Conservation (phyloP, 805 yeast species). For the Pichia cephalocereana region DNA sequence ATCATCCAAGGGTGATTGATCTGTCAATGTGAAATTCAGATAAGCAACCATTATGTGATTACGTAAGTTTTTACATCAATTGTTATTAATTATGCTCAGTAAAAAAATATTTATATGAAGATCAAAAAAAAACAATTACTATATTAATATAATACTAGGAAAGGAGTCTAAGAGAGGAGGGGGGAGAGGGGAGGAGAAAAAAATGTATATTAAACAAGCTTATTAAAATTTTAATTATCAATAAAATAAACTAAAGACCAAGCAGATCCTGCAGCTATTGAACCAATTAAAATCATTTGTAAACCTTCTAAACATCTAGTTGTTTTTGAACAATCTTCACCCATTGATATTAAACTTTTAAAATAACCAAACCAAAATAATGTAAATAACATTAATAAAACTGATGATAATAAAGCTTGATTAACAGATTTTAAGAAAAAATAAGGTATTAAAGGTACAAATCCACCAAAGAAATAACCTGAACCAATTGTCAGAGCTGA, state of each 20-base stretch:
- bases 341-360: constrained; percentile 80
- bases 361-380: constrained; percentile 79
- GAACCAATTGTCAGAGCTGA: constrained; percentile 87
- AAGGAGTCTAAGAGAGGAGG: too few relatives aligned
- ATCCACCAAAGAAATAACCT: constrained; percentile 86
- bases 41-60: too few relatives aligned
- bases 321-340: constrained; percentile 54
- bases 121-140: too few relatives aligned
- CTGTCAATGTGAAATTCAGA: too few relatives aligned
- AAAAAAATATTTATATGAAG: too few relatives aligned
- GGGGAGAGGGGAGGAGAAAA: too few relatives aligned
- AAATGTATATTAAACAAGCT: too few relatives aligned
- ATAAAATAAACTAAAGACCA: constrained; percentile 82
- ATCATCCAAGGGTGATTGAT: too few relatives aligned
- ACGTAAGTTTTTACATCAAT: too few relatives aligned
- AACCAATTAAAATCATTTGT: constrained; percentile 92
- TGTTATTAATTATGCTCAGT: too few relatives aligned
- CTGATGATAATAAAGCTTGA: constrained; percentile 66
- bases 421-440: constrained; percentile 73
- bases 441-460: constrained; percentile 84
- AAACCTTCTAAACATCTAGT: constrained; percentile 69
- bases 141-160: too few relatives aligned
- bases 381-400: constrained; percentile 75
- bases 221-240: constrained; percentile 26
- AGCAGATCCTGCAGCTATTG: constrained; percentile 96